These are phyloP conservation scores for Symbiodinium natans DNA, from an alignment of 73 alveolate species.

Conservation along the genomic window DNA sequence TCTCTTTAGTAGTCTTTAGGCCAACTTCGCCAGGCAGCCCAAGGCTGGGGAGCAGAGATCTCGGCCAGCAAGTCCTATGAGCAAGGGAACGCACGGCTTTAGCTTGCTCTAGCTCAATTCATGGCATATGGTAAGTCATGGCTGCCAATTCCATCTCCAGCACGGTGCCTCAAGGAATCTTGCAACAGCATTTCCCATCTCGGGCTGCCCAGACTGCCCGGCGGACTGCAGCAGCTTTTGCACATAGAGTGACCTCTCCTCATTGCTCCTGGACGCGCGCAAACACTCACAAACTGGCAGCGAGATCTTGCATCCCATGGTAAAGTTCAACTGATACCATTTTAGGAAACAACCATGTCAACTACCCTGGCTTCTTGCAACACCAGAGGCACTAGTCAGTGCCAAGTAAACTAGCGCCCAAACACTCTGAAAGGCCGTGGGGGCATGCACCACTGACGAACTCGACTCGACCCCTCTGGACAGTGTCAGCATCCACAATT, in stretches of 20 bases:
- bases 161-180: background rate
- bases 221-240: background rate
- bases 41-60: constrained; percentile 51
- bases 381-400: no score
- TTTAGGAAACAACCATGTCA: no score
- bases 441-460: no score
- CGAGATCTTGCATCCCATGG: no score
- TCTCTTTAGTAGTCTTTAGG: background rate
- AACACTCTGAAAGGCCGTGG: no score
- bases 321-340: no score
- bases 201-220: background rate
- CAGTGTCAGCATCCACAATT: no score
- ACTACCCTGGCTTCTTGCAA: no score
- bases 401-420: no score
- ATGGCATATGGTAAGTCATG: background rate
- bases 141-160: no score
- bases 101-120: background rate
- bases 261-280: background rate
- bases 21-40: constrained; percentile 87
- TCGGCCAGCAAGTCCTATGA: constrained; percentile 50
- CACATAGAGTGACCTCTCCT: background rate
- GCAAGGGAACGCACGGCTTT: background rate
- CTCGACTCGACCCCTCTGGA: no score
- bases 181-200: background rate
- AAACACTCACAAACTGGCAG: no score